Evolutionary conservation across 345 rosid genomes (phyloP).

Genomic region (Ceriops decandra): DNA sequence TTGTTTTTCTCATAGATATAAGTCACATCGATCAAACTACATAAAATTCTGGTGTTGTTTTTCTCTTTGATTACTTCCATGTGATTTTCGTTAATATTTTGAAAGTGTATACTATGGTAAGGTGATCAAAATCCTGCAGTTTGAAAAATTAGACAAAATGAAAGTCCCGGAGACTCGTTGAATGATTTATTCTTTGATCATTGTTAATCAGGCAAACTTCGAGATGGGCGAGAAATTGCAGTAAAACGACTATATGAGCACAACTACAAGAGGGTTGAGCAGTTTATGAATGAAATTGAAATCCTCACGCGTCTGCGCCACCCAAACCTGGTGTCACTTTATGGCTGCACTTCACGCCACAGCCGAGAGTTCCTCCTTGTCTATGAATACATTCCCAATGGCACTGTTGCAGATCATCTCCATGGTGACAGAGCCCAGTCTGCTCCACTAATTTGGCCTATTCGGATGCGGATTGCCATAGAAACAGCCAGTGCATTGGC

Average conservation of each 20-base stretch:
- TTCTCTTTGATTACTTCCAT: no score
- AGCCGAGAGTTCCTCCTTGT: conserved; percentile 38
- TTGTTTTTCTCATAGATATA: no score
- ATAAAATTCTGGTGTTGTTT: no score
- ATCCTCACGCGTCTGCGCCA: conserved; percentile 36
- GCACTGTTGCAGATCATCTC: conserved; percentile 25
- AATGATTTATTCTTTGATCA: neutral
- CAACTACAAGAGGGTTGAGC: conserved; percentile 23
- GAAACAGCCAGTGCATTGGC: conserved; percentile 22
- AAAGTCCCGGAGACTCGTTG: neutral
- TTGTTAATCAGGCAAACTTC: conserved; percentile 22
- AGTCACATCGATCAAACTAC: no score
- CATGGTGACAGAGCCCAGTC: conserved; percentile 14
- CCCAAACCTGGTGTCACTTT: conserved; percentile 33
- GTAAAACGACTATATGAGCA: conserved; percentile 34
- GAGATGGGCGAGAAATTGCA: conserved; percentile 36
- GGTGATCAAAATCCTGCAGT: neutral
- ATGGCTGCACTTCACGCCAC: conserved; percentile 35
- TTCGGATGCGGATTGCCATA: conserved; percentile 20
- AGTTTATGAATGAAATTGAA: conserved; percentile 33
- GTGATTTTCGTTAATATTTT: no score
- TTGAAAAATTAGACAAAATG: neutral
- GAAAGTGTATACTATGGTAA: conserved; percentile 16
- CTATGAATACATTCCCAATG: conserved; percentile 22
- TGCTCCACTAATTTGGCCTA: conserved; percentile 19